Conservation (phyloP, 371 early-diverging fungal species). For the Zychaea mexicana region DNA sequence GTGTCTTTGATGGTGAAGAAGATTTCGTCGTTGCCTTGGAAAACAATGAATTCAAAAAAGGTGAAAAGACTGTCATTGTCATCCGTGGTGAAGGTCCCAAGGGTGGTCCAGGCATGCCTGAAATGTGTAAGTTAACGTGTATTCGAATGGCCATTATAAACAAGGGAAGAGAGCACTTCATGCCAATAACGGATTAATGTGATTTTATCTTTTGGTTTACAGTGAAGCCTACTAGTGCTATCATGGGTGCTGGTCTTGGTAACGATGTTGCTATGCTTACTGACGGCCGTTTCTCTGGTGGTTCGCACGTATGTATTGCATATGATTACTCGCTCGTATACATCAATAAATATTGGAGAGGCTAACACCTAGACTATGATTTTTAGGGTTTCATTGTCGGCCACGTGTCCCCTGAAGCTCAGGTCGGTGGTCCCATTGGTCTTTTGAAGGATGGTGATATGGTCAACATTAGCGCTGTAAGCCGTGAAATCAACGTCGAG, state of each 20-base stretch:
- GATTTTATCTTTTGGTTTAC: too few relatives aligned
- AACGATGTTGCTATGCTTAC: conserved; percentile 95
- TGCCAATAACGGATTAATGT: too few relatives aligned
- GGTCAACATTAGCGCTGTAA: conserved; percentile 85
- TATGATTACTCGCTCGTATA: too few relatives aligned
- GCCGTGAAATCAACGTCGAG: conserved; percentile 71
- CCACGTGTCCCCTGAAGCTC: conserved; percentile 98
- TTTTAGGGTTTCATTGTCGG: conserved; percentile 93
- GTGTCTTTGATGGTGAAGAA: conserved; percentile 90
- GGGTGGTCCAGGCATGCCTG: conserved; percentile 94
- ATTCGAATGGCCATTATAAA: too few relatives aligned
- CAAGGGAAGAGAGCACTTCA: too few relatives aligned
- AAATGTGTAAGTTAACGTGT: conserved; percentile 72
- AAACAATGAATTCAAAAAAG: conserved; percentile 72
- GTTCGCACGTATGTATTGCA: conserved; percentile 79
- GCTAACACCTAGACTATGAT: too few relatives aligned
- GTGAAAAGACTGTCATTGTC: conserved; percentile 76
- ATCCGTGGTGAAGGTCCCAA: conserved; percentile 89
- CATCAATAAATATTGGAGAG: background rate
- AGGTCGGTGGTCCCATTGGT: conserved; percentile 95
- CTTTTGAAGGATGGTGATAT: conserved; percentile 87
- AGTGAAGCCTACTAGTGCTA: conserved; percentile 93
- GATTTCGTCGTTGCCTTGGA: conserved; percentile 88
- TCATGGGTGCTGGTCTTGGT: conserved; percentile 98
- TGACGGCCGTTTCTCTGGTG: conserved; percentile 98